A percentile compares a stretch with the other conserved stretches of the same genome.
Conservation (phyloP, 2,329 filamentous ascomycete species). For the Penicillium sumatraense region DNA sequence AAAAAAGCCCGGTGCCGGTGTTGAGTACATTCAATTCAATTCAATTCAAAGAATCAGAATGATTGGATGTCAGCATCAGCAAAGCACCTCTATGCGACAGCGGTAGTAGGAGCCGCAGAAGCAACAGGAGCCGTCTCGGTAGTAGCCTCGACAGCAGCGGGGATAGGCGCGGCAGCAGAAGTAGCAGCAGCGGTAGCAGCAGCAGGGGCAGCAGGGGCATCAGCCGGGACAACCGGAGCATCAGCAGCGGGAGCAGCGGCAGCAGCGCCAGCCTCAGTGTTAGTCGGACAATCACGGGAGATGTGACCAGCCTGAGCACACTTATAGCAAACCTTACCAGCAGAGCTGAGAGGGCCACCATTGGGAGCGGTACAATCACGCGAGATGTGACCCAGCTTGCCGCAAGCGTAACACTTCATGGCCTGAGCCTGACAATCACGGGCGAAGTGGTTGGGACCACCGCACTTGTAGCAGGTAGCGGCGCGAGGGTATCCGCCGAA, state of each 20-base stretch:
- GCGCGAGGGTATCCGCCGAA: conserved; percentile 63
- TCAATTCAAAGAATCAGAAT: too few relatives aligned
- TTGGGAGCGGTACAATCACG: conserved; percentile 96
- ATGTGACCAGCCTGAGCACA: conserved; percentile 96
- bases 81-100: conserved; percentile 52
- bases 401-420: conserved; percentile 98
- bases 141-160: conserved; percentile 46
- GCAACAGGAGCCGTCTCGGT: conserved; percentile 38
- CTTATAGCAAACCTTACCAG: conserved; percentile 98
- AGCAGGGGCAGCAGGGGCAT: conserved; percentile 26
- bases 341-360: conserved; percentile 91
- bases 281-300: conserved; percentile 90
- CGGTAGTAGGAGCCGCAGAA: conserved; percentile 47
- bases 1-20: neutral
- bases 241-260: conserved; percentile 40
- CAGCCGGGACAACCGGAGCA: conserved; percentile 38
- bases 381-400: conserved; percentile 93
- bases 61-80: neutral
- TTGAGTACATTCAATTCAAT: conserved; percentile 18
- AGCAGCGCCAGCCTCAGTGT: conserved; percentile 50
- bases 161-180: conserved; percentile 28
- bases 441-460: conserved; percentile 94
- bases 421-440: conserved; percentile 97
- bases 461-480: conserved; percentile 72
- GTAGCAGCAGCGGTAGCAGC: conserved; percentile 38